Evolutionary conservation across 2,329 filamentous ascomycete genomes (phyloP).

Genomic region (Tolypocladium endophyticum): DNA sequence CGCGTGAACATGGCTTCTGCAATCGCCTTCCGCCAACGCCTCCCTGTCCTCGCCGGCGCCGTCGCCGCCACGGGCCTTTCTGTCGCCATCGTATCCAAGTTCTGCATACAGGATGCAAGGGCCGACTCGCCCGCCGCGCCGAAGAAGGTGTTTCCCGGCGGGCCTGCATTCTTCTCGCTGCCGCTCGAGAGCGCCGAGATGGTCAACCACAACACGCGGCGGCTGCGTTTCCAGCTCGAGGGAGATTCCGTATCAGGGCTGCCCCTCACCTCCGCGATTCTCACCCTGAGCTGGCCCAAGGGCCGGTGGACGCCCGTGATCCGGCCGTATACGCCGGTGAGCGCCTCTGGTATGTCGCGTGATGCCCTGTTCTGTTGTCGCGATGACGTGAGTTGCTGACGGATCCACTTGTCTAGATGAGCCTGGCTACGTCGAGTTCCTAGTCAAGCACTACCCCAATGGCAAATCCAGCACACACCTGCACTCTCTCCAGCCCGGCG

Average conservation of each 20-base stretch:
- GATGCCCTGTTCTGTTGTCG: background rate
- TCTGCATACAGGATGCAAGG: background rate
- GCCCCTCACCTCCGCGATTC: constrained; percentile 40
- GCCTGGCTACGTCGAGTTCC: constrained; percentile 48
- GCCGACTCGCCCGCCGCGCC: background rate
- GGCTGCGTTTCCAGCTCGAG: constrained; percentile 42
- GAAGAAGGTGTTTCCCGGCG: constrained; percentile 18
- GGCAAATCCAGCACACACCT: constrained; percentile 55
- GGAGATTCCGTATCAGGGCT: constrained; percentile 36
- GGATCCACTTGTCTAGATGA: constrained; percentile 41
- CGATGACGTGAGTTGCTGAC: no score
- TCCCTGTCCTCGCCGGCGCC: background rate
- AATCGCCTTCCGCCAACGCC: background rate
- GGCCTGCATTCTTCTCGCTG: constrained; percentile 33
- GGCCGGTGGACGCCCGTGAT: constrained; percentile 48
- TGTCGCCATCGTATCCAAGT: background rate
- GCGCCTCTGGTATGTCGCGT: background rate
- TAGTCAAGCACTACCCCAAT: constrained; percentile 58
- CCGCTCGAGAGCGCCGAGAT: constrained; percentile 38
- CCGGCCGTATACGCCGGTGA: constrained; percentile 38
- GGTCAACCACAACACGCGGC: constrained; percentile 50
- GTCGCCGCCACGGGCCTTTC: background rate
- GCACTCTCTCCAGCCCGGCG: constrained; percentile 54
- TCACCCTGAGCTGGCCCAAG: constrained; percentile 49
- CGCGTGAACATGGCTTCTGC: background rate